Conservation (phyloP, 257 asterid species). For the Craterostigma plantagineum region DNA sequence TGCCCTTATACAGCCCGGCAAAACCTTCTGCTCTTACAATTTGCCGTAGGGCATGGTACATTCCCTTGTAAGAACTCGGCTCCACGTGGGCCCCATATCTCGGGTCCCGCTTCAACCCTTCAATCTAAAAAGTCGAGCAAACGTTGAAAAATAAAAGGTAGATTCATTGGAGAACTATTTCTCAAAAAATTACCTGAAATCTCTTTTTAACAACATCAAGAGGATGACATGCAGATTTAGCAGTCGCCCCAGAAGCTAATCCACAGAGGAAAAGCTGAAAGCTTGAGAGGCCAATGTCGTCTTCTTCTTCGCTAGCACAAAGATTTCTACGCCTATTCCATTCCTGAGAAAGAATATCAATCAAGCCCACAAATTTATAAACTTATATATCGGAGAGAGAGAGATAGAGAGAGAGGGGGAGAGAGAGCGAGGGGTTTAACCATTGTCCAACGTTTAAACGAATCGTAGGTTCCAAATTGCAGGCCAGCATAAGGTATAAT, state of each 20-base stretch:
- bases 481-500: too few species aligned
- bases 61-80: slow-evolving; percentile 43
- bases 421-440: too few species aligned
- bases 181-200: slow-evolving; percentile 98
- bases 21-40: slow-evolving; percentile 47
- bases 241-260: slow-evolving; percentile 74
- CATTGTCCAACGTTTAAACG: too few species aligned
- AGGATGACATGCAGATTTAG: slow-evolving; percentile 88
- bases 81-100: slow-evolving; percentile 57
- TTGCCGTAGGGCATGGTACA: slow-evolving; percentile 44
- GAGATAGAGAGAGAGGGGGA: too few species aligned
- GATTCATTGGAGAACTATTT: too few species aligned
- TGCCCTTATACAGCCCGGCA: slow-evolving; percentile 87
- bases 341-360: too few species aligned
- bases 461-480: too few species aligned
- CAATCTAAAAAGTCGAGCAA: too few species aligned
- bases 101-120: slow-evolving; percentile 55
- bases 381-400: too few species aligned
- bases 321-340: too few species aligned
- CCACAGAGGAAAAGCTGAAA: slow-evolving; percentile 77
- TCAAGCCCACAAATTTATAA: too few species aligned
- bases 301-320: slow-evolving; percentile 12
- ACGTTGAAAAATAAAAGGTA: neutral
- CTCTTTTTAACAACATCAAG: slow-evolving; percentile 96
- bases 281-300: slow-evolving; percentile 36